Percentiles rank a stretch among this genome's conserved stretches.
phyloP scores from a whole-genome alignment of 106 monocot species.

The Triglochin maritima region DNA sequence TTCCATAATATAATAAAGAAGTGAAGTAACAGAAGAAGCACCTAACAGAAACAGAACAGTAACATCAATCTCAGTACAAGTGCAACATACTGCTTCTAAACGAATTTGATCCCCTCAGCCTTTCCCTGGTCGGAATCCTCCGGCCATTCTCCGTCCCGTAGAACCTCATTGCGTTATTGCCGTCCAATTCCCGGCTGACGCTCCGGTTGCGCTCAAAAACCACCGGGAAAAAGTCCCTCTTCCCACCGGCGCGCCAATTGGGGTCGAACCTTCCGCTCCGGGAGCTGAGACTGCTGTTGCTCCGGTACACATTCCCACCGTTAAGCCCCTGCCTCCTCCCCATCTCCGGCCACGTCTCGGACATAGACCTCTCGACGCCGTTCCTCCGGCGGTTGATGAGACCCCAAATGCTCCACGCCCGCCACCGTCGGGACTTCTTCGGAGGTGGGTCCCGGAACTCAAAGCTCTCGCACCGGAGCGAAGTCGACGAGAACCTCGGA shows the following conservation, averaged over 20 bases:
- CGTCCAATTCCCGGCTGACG: not conserved
- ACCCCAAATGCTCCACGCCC: constrained; percentile 68
- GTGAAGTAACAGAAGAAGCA: too few species aligned
- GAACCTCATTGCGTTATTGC: too few species aligned
- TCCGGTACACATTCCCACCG: constrained; percentile 2
- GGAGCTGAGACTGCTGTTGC: constrained; percentile 11
- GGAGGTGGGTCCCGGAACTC: constrained; percentile 13
- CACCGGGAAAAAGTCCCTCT: constrained; percentile 1
- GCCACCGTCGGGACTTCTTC: constrained; percentile 51
- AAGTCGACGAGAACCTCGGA: not conserved
- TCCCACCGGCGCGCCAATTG: not conserved
- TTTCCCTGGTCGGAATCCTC: not conserved
- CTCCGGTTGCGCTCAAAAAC: constrained; percentile 1
- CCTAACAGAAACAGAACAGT: not conserved
- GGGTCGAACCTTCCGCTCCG: constrained; percentile 1
- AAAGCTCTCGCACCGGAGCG: constrained; percentile 16
- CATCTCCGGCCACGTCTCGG: constrained; percentile 1
- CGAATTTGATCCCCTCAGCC: not conserved
- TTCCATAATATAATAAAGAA: too few species aligned
- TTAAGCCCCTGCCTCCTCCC: not conserved
- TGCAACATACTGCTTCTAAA: constrained; percentile 4
- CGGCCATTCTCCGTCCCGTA: not conserved
- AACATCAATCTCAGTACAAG: not conserved
- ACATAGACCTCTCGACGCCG: not conserved
- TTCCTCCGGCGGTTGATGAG: constrained; percentile 17